phyloP scores from a whole-genome alignment of 1,284 basidiomycete genomes.

The Caloboletus inedulis region DNA sequence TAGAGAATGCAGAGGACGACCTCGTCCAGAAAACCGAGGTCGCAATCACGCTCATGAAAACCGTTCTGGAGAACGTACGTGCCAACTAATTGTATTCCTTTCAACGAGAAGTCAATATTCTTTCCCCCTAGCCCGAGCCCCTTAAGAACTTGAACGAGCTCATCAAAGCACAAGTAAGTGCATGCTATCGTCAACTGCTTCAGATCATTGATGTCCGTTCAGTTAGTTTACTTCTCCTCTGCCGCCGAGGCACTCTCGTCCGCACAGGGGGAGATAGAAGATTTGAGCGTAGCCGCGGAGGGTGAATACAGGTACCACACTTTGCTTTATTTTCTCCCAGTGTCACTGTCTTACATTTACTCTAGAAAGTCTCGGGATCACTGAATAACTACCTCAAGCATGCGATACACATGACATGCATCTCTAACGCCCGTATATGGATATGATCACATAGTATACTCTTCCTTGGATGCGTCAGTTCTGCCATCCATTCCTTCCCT shows the following conservation, averaged over 20 bases:
- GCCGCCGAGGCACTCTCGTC: slow-evolving; percentile 83
- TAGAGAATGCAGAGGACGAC: slow-evolving; percentile 95
- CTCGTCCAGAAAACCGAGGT: slow-evolving; percentile 97
- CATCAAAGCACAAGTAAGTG: slow-evolving; percentile 74
- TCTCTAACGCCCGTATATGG: slow-evolving; percentile 7
- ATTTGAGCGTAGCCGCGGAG: slow-evolving; percentile 85
- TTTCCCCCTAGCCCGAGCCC: slow-evolving; percentile 77
- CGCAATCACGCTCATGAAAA: slow-evolving; percentile 97
- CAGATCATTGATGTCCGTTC: slow-evolving; percentile 14
- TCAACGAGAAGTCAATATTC: background rate
- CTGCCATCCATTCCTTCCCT: slow-evolving; percentile 2
- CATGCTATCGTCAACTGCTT: background rate
- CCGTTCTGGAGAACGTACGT: slow-evolving; percentile 90
- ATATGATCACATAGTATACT: slow-evolving; percentile 15
- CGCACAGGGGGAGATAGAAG: slow-evolving; percentile 88
- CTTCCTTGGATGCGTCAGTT: slow-evolving; percentile 1
- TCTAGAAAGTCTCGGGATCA: slow-evolving; percentile 79
- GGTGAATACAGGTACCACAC: slow-evolving; percentile 79
- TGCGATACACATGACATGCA: background rate
- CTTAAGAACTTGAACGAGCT: slow-evolving; percentile 92
- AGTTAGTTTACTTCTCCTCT: slow-evolving; percentile 81
- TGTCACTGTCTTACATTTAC: slow-evolving; percentile 9
- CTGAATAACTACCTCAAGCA: slow-evolving; percentile 39
- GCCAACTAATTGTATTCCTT: background rate
- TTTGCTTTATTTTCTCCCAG: background rate